A percentile compares a stretch with the other conserved stretches of the same genome.
phyloP scores from a whole-genome alignment of 2,329 filamentous ascomycete genomes.

The Ophiostoma montium region DNA sequence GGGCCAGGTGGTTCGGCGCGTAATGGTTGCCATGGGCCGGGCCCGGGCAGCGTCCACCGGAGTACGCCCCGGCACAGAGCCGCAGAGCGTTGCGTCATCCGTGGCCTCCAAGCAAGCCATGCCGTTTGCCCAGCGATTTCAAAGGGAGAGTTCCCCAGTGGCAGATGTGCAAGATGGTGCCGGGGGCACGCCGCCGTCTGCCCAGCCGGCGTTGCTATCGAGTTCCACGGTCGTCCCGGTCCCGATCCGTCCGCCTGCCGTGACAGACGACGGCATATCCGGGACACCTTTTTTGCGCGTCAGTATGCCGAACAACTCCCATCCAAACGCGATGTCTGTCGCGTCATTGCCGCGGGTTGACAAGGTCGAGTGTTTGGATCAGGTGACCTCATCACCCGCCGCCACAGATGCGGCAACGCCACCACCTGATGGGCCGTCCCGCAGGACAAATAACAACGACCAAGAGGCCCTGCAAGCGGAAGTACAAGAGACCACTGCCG shows the following conservation, averaged over 20 bases:
- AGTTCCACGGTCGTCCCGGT: neutral
- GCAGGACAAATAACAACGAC: neutral
- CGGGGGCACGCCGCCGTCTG: neutral
- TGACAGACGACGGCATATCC: conserved; percentile 37
- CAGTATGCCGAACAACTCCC: conserved; percentile 19
- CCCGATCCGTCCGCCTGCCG: conserved; percentile 16
- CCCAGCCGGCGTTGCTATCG: neutral
- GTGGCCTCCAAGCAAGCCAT: neutral
- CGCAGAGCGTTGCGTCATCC: conserved; percentile 1
- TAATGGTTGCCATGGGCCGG: conserved; percentile 23
- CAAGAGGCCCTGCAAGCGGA: neutral
- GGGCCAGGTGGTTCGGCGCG: conserved; percentile 31
- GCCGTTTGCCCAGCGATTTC: neutral
- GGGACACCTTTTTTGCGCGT: conserved; percentile 40
- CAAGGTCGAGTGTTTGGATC: neutral
- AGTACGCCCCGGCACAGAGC: neutral
- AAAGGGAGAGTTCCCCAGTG: neutral
- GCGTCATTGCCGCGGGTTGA: conserved; percentile 16
- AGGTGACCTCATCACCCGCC: neutral
- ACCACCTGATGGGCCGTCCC: neutral
- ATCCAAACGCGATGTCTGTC: conserved; percentile 16
- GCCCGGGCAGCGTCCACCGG: neutral
- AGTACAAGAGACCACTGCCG: neutral
- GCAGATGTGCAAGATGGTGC: neutral
- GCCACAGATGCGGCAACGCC: neutral